Conservation (phyloP, 768 basidiomycete genomes). For the Xerocomellus dryophilus region DNA sequence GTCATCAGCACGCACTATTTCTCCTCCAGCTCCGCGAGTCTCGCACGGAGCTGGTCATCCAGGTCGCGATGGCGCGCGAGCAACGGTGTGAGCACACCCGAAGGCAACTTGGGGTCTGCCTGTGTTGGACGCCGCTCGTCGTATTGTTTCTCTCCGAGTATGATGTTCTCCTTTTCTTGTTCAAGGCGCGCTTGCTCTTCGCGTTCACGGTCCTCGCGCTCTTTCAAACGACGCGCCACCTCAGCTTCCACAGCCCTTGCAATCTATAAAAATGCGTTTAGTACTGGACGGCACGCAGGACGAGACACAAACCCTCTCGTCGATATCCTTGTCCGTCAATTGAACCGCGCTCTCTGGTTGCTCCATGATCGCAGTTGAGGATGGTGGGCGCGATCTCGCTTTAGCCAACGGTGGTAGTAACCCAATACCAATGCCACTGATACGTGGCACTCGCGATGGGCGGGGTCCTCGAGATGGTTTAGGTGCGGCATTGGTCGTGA, state of each 20-base stretch:
- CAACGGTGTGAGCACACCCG: slow-evolving; percentile 55
- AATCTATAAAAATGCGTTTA: slow-evolving; percentile 44
- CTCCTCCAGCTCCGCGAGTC: slow-evolving; percentile 66
- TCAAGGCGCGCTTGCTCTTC: slow-evolving; percentile 31
- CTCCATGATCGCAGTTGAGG: slow-evolving; percentile 11
- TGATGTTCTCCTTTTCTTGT: slow-evolving; percentile 29
- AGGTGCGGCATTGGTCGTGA: slow-evolving; percentile 13
- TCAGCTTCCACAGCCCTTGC: slow-evolving; percentile 72
- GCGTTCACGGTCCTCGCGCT: slow-evolving; percentile 35
- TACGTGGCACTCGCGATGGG: slow-evolving; percentile 32
- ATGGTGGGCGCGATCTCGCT: slow-evolving; percentile 19
- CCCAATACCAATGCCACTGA: slow-evolving; percentile 29
- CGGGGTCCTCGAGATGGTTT: slow-evolving; percentile 26
- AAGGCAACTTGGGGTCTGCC: slow-evolving; percentile 20
- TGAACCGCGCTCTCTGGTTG: slow-evolving; percentile 16
- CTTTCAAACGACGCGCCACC: slow-evolving; percentile 61
- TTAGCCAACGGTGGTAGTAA: slow-evolving; percentile 24
- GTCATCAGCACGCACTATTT: slow-evolving; percentile 56
- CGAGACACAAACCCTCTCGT: slow-evolving; percentile 52
- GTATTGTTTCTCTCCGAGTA: slow-evolving; percentile 12
- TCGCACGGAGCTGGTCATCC: slow-evolving; percentile 61
- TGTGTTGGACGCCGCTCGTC: slow-evolving; percentile 8
- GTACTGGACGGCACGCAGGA: not conserved
- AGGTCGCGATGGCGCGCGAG: slow-evolving; percentile 64
- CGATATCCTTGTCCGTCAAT: slow-evolving; percentile 68